These are phyloP conservation scores for Aspergillus tubingensis DNA, from an alignment of 2,329 filamentous ascomycete species.

Conservation along the genomic window DNA sequence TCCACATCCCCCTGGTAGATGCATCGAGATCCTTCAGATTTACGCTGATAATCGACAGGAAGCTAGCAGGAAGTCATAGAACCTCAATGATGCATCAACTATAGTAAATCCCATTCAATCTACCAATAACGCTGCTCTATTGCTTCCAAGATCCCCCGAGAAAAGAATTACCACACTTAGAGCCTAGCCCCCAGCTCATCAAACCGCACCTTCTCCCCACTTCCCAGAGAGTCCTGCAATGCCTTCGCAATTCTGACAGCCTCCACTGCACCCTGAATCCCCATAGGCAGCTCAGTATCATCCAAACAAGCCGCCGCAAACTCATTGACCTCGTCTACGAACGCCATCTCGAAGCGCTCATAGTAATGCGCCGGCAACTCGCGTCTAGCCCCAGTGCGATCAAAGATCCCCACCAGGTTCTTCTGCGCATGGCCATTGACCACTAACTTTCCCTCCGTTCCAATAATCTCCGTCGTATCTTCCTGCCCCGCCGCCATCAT, in stretches of 20 bases:
- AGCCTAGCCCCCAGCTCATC: constrained; percentile 55
- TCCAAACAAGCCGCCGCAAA: constrained; percentile 63
- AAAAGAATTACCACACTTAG: neutral
- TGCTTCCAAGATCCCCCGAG: neutral
- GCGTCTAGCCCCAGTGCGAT: constrained; percentile 55
- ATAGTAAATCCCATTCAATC: neutral
- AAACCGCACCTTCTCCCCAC: constrained; percentile 60
- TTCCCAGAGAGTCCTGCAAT: constrained; percentile 58
- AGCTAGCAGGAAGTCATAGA: neutral
- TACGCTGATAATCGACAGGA: too few species aligned
- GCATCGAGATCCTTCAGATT: too few species aligned
- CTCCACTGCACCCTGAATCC: constrained; percentile 59
- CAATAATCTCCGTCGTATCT: constrained; percentile 68
- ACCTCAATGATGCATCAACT: neutral
- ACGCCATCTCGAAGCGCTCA: constrained; percentile 64
- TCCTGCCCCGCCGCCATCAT: constrained; percentile 71
- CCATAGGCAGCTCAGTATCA: constrained; percentile 55
- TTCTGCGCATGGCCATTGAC: constrained; percentile 61
- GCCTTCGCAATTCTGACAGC: constrained; percentile 61
- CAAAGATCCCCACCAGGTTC: constrained; percentile 60
- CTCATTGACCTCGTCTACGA: constrained; percentile 66
- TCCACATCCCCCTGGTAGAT: neutral
- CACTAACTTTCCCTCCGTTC: constrained; percentile 63
- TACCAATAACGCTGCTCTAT: neutral
- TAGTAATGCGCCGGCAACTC: constrained; percentile 66